Base-by-base conservation (phyloP, 306 rosid genomes). In the Prunus davidiana region DNA sequence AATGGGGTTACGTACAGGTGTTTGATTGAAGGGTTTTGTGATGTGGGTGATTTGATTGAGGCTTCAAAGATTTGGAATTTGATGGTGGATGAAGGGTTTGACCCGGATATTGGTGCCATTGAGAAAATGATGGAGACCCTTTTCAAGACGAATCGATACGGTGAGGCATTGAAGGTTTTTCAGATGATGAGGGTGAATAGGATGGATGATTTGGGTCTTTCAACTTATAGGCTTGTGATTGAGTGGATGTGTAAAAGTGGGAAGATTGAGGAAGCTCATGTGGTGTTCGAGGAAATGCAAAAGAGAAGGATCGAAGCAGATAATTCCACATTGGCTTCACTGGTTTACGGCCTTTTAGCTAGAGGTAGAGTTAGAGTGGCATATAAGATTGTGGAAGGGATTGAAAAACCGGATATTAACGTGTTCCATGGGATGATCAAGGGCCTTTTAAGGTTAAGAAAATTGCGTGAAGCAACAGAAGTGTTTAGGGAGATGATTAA, bases 71-170 rank as follows among this genome's bases (percentile, higher is more conserved):
- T 90, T 47, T 91, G 98, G 96, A 93, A 93, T 69, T 81, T 86
- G 78, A 93, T 93, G 94, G 90, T 77, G 83, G 97, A 88, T 76
- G 91, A 87, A 63, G 98, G 93, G 58, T 82, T 93, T 50, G 82
- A 82, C 25, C 86, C 88, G 1, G 88, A 82, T 18, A 63, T 92
- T 4, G 87, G 71, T 16, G 86, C 86, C 22, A 88, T 82, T 14
- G 96, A 91, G 81, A 85, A 82, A 61, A 87, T 93, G 87, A 84
- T 94, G 91, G 93, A 85, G 78, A 82, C 80, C 2, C 45, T 89
- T 65, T 94, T 90, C 32, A 94, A 92, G 87, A 73, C 7, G 6
- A 90, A 90, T 76, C 79, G 79, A 52, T 80, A 64, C 2, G 89
- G 55, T 0, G 91, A 91, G 77, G 94, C 90, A 16, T 12, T 89